phyloP scores from a whole-genome alignment of 2,329 filamentous ascomycete genomes.

The Pyricularia pennisetigena region DNA sequence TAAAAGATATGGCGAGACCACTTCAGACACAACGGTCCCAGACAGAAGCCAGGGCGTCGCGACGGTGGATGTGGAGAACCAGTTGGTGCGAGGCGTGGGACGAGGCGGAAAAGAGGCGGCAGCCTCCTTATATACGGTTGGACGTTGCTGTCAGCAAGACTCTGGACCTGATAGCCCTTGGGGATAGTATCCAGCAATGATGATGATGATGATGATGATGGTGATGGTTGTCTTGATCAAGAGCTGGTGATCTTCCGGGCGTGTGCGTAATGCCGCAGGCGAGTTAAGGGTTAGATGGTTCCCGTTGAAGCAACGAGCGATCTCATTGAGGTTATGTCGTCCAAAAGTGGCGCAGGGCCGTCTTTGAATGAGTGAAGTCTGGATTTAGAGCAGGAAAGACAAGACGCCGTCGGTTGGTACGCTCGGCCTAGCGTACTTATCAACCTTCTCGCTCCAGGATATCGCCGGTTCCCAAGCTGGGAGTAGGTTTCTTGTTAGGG shows the following conservation, averaged over 20 bases:
- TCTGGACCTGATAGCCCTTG: not conserved
- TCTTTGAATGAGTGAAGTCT: constrained; percentile 1
- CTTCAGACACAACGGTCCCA: constrained; percentile 1
- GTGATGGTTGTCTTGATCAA: not conserved
- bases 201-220: not conserved
- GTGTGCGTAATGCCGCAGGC: not conserved
- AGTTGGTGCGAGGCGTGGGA: not conserved
- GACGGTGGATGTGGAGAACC: constrained; percentile 1
- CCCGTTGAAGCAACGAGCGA: not conserved
- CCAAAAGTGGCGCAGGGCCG: not conserved
- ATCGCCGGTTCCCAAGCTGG: not conserved
- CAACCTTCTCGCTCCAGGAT: constrained; percentile 2
- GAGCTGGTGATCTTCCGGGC: not conserved
- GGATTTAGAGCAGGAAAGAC: not conserved
- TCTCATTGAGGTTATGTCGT: not conserved
- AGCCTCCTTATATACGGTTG: not conserved
- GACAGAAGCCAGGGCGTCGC: not conserved
- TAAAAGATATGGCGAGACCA: not conserved
- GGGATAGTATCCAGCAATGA: not conserved
- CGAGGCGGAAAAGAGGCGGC: constrained; percentile 1
- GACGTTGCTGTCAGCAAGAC: not conserved
- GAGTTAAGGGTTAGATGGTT: not conserved
- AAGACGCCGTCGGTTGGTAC: not conserved
- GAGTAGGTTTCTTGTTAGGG: not conserved
- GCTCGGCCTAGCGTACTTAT: constrained; percentile 3